Conservation (phyloP, 768 basidiomycete species). For the Tephrocybe sp. region DNA sequence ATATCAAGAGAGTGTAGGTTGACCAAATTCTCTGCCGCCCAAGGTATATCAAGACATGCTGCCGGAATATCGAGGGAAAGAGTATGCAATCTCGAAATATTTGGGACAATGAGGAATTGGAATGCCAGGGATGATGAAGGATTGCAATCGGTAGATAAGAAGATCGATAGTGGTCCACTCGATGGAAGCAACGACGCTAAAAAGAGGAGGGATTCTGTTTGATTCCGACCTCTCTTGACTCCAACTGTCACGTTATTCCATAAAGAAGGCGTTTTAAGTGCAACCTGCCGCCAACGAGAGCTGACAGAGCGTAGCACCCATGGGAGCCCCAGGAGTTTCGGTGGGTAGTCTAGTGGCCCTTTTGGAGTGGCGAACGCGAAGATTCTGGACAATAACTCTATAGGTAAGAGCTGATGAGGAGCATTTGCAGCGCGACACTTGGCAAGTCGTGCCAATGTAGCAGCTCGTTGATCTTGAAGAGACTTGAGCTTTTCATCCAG, state of each 20-base stretch:
- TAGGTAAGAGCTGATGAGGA: background rate
- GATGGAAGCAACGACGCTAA: background rate
- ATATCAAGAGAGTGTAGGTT: background rate
- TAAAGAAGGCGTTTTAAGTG: background rate
- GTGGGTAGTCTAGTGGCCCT: background rate
- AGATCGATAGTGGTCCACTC: background rate
- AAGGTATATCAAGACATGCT: background rate
- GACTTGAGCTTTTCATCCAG: background rate
- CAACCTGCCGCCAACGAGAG: conserved; percentile 2
- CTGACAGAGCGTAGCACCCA: background rate
- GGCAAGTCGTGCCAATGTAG: background rate
- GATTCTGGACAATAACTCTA: background rate
- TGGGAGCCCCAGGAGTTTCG: background rate
- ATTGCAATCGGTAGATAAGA: background rate
- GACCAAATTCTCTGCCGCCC: background rate
- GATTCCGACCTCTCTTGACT: background rate
- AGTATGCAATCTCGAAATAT: background rate
- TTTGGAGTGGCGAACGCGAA: background rate
- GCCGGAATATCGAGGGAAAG: background rate
- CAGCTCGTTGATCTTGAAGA: background rate
- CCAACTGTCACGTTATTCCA: background rate
- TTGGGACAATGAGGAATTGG: background rate
- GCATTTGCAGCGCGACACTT: background rate
- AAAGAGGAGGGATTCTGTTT: background rate
- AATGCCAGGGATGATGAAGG: background rate